Evolutionary conservation across 2,329 filamentous ascomycete species (phyloP).

Genomic region (Diaporthe citriasiana): DNA sequence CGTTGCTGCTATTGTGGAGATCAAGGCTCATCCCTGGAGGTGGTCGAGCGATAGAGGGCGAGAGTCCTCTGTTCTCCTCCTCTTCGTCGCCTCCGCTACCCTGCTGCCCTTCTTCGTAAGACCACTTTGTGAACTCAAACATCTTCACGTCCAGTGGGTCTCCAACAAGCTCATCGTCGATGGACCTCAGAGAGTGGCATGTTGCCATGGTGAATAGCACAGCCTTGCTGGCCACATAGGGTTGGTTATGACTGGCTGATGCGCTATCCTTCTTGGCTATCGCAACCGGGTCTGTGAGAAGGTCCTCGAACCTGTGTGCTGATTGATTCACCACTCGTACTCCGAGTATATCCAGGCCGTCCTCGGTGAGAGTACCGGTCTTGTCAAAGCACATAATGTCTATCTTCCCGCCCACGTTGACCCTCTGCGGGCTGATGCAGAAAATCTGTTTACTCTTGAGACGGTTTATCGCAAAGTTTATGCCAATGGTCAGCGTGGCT

Average conservation of each 20-base stretch:
- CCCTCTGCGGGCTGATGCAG: slow-evolving; percentile 96
- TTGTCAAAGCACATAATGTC: slow-evolving; percentile 99
- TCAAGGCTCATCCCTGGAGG: slow-evolving; percentile 69
- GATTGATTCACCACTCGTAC: slow-evolving; percentile 81
- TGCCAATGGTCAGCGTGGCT: slow-evolving; percentile 95
- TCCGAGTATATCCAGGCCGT: slow-evolving; percentile 93
- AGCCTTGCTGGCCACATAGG: slow-evolving; percentile 61
- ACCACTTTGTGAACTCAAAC: slow-evolving; percentile 97
- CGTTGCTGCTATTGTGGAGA: slow-evolving; percentile 61
- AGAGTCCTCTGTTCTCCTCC: slow-evolving; percentile 81
- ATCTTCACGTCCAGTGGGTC: slow-evolving; percentile 97
- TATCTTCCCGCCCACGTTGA: slow-evolving; percentile 96
- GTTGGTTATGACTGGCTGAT: slow-evolving; percentile 48
- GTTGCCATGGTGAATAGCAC: slow-evolving; percentile 96
- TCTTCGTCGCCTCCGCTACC: slow-evolving; percentile 74
- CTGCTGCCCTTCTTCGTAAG: slow-evolving; percentile 89
- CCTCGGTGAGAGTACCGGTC: slow-evolving; percentile 97
- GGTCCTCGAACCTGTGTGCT: slow-evolving; percentile 77
- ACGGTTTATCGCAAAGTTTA: slow-evolving; percentile 90
- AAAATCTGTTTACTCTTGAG: slow-evolving; percentile 93
- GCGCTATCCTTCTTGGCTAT: slow-evolving; percentile 64
- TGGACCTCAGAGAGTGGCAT: slow-evolving; percentile 89
- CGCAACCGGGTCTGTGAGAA: slow-evolving; percentile 75
- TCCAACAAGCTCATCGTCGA: slow-evolving; percentile 90
- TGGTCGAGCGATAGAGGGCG: slow-evolving; percentile 90